A percentile compares a stretch with the other conserved stretches of the same genome.
These are phyloP conservation scores for Nyctanthes arbortristis DNA, from an alignment of 257 asterid genomes.

Conservation along the genomic window DNA sequence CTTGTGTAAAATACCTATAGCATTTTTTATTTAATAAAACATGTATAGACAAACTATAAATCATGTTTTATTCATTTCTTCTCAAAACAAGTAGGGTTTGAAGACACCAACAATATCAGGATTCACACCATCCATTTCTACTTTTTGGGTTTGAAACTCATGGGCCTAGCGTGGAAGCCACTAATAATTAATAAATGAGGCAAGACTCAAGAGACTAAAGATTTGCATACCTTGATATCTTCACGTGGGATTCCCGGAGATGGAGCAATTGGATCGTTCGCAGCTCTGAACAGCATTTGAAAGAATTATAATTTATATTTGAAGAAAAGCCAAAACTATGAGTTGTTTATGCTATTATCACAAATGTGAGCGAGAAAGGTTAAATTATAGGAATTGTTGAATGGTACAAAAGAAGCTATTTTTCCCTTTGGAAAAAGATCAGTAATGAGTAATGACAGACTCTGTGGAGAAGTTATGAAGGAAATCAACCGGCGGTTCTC, in stretches of 20 bases:
- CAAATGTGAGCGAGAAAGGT: not conserved
- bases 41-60: not conserved
- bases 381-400: not conserved
- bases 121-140: not conserved
- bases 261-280: slow-evolving; percentile 97
- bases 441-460: not conserved
- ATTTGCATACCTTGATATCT: slow-evolving; percentile 61
- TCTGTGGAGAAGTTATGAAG: not conserved
- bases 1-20: not conserved
- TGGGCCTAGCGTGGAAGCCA: not conserved
- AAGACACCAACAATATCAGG: slow-evolving; percentile 1
- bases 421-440: not conserved
- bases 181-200: too few species aligned
- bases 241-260: slow-evolving; percentile 90
- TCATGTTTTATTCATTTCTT: not conserved
- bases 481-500: slow-evolving; percentile 3
- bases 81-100: not conserved
- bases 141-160: not conserved
- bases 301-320: slow-evolving; percentile 10
- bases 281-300: slow-evolving; percentile 68
- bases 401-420: not conserved
- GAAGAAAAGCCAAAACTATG: not conserved
- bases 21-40: not conserved
- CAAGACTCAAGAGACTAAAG: slow-evolving; percentile 17
- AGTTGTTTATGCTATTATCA: not conserved